Base-by-base conservation (phyloP, 768 basidiomycete genomes). In the Auricularia sp. region DNA sequence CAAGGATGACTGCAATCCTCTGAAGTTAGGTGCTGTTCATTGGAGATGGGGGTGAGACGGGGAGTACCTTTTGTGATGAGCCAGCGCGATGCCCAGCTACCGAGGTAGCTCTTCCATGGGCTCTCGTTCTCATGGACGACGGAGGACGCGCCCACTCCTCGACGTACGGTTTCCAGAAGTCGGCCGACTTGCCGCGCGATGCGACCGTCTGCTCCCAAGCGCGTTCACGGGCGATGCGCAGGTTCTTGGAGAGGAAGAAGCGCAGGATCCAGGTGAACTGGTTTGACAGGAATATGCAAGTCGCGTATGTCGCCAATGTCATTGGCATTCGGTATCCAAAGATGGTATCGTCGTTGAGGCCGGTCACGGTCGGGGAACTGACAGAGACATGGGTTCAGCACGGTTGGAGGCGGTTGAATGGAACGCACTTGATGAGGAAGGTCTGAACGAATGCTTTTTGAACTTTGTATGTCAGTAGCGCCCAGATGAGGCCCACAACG, bases 181-280 rank as follows among this genome's bases (percentile, higher is more conserved):
- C 85, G 0, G 81, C 77, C 0, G 87, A 85, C 69, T 96, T 96
- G 13, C 88, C 88, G 1, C 94, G 84, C 3, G 92, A 95, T 5
- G 81, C 76, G 35, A 96, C 85, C 0, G 93, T 95, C 71, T 94
- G 88, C 21, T 83, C 86, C 54, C 86, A 92, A 11, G 84, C 92
- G 11, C 89, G 82, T 63, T 84, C 83, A 1, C 88, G 83, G 0
- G 93, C 91, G 54, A 94, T 82, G 34, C 85, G 83, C 59, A 96
- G 85, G 74, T 96, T 95, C 58, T 85, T 85, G 35, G 86, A 81
- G 62, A 98, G 82, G 77, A 95, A 95, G 78, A 89, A 95, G 2
- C 79, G 81, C 62, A 96, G 80, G 64, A 98, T 88, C 21, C 76
- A 75, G 0, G 90, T 89, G 42, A 90, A 71, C 76, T 95, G 92